These are phyloP conservation scores for Peronospora destructor DNA, from an alignment of 352 stramenopile species.

Conservation along the genomic window DNA sequence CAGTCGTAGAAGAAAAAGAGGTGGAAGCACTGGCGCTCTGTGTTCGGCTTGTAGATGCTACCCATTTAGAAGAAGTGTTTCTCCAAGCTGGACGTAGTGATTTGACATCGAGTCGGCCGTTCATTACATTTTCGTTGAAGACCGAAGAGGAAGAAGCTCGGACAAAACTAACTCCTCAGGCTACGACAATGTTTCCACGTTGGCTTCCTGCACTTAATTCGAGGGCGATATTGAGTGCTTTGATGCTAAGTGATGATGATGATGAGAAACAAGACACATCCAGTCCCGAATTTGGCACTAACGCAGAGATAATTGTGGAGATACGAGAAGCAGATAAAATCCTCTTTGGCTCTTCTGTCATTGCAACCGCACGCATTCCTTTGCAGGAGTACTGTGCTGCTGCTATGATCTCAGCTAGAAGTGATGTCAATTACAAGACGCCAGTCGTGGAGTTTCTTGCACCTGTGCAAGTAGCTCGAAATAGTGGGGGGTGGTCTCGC, in stretches of 20 bases:
- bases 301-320: slow-evolving; percentile 41
- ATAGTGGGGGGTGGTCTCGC: slow-evolving; percentile 15
- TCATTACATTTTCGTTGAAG: slow-evolving; percentile 41
- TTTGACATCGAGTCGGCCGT: slow-evolving; percentile 39
- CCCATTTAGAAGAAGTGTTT: slow-evolving; percentile 45
- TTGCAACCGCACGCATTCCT: slow-evolving; percentile 43
- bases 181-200: slow-evolving; percentile 48
- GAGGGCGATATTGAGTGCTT: slow-evolving; percentile 33
- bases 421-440: slow-evolving; percentile 11
- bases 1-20: slow-evolving; percentile 18
- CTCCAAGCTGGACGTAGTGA: slow-evolving; percentile 42
- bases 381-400: slow-evolving; percentile 42
- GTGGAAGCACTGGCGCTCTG: slow-evolving; percentile 31
- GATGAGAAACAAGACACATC: slow-evolving; percentile 4
- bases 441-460: slow-evolving; percentile 46
- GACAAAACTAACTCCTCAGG: slow-evolving; percentile 39
- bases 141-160: slow-evolving; percentile 25
- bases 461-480: slow-evolving; percentile 31
- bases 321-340: slow-evolving; percentile 65
- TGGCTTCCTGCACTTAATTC: slow-evolving; percentile 43
- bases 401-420: slow-evolving; percentile 26
- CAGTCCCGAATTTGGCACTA: slow-evolving; percentile 13
- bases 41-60: slow-evolving; percentile 44
- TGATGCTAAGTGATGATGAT: slow-evolving; percentile 21
- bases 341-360: slow-evolving; percentile 61